Base-by-base conservation (phyloP, 805 yeast species). In the Blastobotrys robertii region DNA sequence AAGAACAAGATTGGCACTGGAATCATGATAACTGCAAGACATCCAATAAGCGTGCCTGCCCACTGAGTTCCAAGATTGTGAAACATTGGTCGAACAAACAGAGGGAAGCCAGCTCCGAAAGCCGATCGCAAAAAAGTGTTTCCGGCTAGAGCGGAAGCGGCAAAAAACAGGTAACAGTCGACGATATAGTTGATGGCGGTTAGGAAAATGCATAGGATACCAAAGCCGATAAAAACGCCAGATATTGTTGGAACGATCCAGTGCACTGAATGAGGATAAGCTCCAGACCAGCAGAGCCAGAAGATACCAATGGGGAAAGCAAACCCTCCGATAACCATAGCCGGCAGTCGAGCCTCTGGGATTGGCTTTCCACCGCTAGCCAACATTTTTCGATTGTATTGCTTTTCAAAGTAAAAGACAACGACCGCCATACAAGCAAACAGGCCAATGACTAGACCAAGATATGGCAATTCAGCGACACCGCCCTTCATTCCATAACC, bases 251-350 rank as follows among this genome's bases (percentile, higher is more conserved):
- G 92, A n/a, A 75, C 84, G 53, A 78, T 79, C 90, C 90, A 87
- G 57, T 81, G 95, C 32, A 84, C 75, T 35, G 63, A 62, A 30
- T 79, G 62, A 39, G 74, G 79, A 62, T 79, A 87, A 49, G 76
- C 73, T 57, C 95, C 95, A 8, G 90, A 68, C 95, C 95, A 87
- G 44, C 84, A 76, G 60, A 87, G 70, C 95, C 95, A 83, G 55
- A 86, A 70, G 48, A 86, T 66, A 42, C 95, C 95, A 42, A 76
- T 67, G 25, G 94, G 81, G 67, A 87, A 84, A 7, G 72, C 57
- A 42, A 84, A 50, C 16, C 80, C 78, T 29, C 94, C 88, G 35
- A 72, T 62, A 63, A 84, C 73, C 81, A 86, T 76, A 30, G 88
- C 78, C 12, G 79, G 76, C 44, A 87, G 67, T 62, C 95, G 76